Evolutionary conservation across 2,329 filamentous ascomycete species (phyloP).

Genomic region (Cytospora schulzeri): DNA sequence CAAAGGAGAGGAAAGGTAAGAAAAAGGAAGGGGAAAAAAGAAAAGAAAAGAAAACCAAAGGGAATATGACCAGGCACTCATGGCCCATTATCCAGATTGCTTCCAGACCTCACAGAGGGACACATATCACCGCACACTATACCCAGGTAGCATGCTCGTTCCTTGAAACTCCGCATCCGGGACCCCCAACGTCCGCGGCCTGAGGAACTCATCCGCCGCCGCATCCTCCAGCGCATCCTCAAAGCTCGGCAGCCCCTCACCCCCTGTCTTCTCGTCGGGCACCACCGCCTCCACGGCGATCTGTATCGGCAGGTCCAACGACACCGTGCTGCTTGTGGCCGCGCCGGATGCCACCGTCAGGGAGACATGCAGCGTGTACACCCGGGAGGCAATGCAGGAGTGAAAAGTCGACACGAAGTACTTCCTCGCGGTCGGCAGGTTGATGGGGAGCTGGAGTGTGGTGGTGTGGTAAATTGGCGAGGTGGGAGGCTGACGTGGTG

Average conservation of each 20-base stretch:
- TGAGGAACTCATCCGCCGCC: constrained; percentile 47
- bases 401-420: constrained; percentile 60
- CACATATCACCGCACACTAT: constrained; percentile 25
- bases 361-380: constrained; percentile 53
- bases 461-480: constrained; percentile 45
- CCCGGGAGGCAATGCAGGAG: constrained; percentile 57
- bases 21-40: too few species aligned
- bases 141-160: constrained; percentile 35
- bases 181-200: constrained; percentile 46
- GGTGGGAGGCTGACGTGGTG: constrained; percentile 20
- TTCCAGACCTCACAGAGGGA: neutral
- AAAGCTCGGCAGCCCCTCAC: constrained; percentile 49
- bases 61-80: neutral
- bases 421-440: constrained; percentile 49
- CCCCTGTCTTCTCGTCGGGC: constrained; percentile 29
- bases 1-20: too few species aligned
- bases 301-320: constrained; percentile 53
- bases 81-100: neutral
- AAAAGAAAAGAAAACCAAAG: neutral
- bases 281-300: constrained; percentile 39
- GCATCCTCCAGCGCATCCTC: constrained; percentile 51
- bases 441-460: constrained; percentile 50
- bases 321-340: constrained; percentile 44
- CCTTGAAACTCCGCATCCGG: constrained; percentile 29
- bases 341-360: constrained; percentile 45